Conservation (phyloP, 768 basidiomycete genomes). For the Nevesoporus exiguus region DNA sequence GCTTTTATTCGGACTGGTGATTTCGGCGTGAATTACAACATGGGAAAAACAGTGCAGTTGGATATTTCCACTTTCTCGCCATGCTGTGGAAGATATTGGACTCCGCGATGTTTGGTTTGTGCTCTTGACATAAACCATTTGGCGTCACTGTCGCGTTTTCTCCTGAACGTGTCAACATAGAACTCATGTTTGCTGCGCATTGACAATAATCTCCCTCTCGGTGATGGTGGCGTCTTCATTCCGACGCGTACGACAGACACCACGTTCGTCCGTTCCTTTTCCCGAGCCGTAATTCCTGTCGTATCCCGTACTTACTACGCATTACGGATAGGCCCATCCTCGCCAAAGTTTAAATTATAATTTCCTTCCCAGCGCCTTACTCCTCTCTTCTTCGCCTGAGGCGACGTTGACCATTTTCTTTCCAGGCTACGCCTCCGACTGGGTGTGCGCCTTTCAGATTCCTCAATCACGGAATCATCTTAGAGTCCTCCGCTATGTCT, state of each 20-base stretch:
- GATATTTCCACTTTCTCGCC: slow-evolving; percentile 1
- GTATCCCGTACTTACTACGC: slow-evolving; percentile 15
- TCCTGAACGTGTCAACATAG: slow-evolving; percentile 1
- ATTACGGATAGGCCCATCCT: slow-evolving; percentile 8
- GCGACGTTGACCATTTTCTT: not conserved
- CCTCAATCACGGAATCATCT: not conserved
- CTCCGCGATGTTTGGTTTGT: not conserved
- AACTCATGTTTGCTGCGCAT: not conserved
- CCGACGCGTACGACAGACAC: slow-evolving; percentile 7
- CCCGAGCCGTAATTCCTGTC: slow-evolving; percentile 18
- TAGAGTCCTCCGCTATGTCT: slow-evolving; percentile 39
- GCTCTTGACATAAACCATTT: slow-evolving; percentile 1
- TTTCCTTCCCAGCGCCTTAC: not conserved
- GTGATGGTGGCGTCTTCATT: slow-evolving; percentile 23
- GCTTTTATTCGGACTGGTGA: not conserved
- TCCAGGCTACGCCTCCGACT: not conserved
- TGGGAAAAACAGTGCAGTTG: not conserved
- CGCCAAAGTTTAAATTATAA: slow-evolving; percentile 19
- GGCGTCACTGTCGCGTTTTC: not conserved
- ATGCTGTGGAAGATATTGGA: not conserved
- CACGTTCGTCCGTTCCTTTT: slow-evolving; percentile 11
- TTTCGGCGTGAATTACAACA: not conserved
- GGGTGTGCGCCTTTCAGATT: not conserved
- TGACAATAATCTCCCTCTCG: slow-evolving; percentile 1
- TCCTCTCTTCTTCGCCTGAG: not conserved